Evolutionary conservation across 305 asterid species (phyloP), one percentile per base, ranked within the genome.

Genomic region (Solanum chacoense): DNA sequence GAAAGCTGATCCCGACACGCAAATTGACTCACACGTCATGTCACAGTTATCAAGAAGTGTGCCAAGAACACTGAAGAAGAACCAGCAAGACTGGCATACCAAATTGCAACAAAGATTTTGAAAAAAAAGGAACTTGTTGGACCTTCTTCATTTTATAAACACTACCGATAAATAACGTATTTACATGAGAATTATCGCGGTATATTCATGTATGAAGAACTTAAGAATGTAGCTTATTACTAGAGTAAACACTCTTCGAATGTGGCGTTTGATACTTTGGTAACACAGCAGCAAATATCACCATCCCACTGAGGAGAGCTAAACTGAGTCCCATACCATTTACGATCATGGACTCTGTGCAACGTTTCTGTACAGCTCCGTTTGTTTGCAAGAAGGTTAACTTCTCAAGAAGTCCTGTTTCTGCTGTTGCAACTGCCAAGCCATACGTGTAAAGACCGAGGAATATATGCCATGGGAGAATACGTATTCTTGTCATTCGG

Each of bases 321-420:
- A 96, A 92, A 26, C 97, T 88, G 5, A 96, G 89, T n/a, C 99
- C 99, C 89, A 96, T 89, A 20, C 94, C 96, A 35, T 96, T 96
- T 13, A 96, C 98, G 34, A 95, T 86, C 11, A 91, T 88, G 5
- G 98, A 92, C 76, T 96, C 96, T 0, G 96, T 93, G 91, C 94
- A 84, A 7, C 93, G 96, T 87, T 89, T 96, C 38, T 89, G 75
- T 36, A 95, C 95, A 77, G 90, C 89, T 67, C 96, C 96, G 72
- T 81, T 91, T 18, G 93, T 90, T 90, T 96, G 98, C 91, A 95
- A 90, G 92, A 96, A 92, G 5, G 98, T 95, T 67, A 95, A 69
- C 93, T 96, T 95, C 76, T 96, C 98, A 22, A 95, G 95, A 79
- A 96, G 98, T 74, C 98, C 98, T 10, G 98, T 96, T 89, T 95